Evolutionary conservation across 495 filamentous ascomycete genomes (phyloP), one percentile per base, ranked within the genome.

Genomic region (Penicillium dipodomyicola): DNA sequence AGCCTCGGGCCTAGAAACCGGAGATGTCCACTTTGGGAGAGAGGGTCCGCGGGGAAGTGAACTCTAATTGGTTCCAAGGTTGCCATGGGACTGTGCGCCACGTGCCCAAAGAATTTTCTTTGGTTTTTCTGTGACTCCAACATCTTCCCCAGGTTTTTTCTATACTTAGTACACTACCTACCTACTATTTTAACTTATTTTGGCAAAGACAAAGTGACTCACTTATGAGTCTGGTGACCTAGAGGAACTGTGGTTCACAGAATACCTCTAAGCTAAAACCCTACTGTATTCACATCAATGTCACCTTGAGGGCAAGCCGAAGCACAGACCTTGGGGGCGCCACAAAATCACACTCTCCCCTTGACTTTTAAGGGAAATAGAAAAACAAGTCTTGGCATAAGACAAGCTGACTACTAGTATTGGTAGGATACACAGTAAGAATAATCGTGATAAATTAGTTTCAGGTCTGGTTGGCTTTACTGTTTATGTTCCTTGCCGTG

Each of bases 1-100:
- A 54, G 45, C 29, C 57, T 60, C 60, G 63, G 56, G 60, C 49
- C 30, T 42, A 44, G 22, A 27, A 39, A 48, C 53, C 63, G 56
- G 63, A 54, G 49, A 50, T 42, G 41, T 37, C 57, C 22, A 7
- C 45, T 52, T 60, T 41, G 30, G 57, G 63, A 19, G 19, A 17
- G 5, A 17, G 20, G 19, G 29, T 25, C 53, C 52, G 52, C 50
- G 52, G 23, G 17, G 19, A 19, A n/a, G 4, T 1, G 5, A 2
- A 0, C 20, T 4, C 7, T 42, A 30, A 54, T 54, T 53, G 54
- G 57, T 30, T 25, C 22, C 22, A 23, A 23, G 29, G 11, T 1
- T 39, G 3, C 35, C 15, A 19, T 30, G 0, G 33, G 27, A 22
- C 39, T 5, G 8, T 56, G 47, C 58, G 43, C 58, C 62, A 61